Evolutionary conservation across 148 eudicot species (phyloP), one percentile per base, ranked within the genome.

Genomic region (Nyssa sinensis): DNA sequence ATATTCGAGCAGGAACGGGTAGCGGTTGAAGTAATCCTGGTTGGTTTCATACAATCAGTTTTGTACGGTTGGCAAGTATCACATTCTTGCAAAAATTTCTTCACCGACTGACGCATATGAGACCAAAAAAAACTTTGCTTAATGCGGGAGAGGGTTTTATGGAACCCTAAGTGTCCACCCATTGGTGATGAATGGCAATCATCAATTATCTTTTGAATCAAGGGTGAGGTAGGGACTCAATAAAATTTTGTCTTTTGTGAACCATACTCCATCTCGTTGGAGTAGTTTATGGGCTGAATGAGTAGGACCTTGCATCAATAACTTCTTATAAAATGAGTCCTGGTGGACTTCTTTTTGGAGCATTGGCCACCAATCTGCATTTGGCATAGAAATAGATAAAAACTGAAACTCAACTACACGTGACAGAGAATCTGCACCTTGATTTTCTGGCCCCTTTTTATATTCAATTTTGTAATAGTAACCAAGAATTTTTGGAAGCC

Each of bases 181-280:
- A 27, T 24, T 12, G 64, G 64, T 4, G 64, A 14, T n/a, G 64
- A 61, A 27, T 28, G 29, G 21, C 64, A 61, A 7, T 61, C 64
- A 5, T 2, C 5, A 12, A 61, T 12, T 61, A 61, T 61, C 29
- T 12, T 12, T 12, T 4, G 64, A 61, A 61, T 61, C 14, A 61
- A 61, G n/a, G 29, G 64, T 28, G 11, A 14, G 25, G 4, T 24
- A 13, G 14, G 64, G 64, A 19, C 64, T 61, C 30, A 61, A 61
- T 61, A 61, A 23, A 61, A 61, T 30, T 30, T 13, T 61, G n/a
- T n/a, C n/a, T n/a, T n/a, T n/a, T n/a, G n/a, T n/a, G n/a, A n/a
- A n/a, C n/a, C n/a, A n/a, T n/a, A 61, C 64, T 28, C 64, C 64
- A 61, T 61, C 64, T n/a, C 64, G 5, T 61, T 61, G 27, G 4